Evolutionary conservation across 805 yeast species (phyloP).

Genomic region (Vanderwaltozyma tropicalis): DNA sequence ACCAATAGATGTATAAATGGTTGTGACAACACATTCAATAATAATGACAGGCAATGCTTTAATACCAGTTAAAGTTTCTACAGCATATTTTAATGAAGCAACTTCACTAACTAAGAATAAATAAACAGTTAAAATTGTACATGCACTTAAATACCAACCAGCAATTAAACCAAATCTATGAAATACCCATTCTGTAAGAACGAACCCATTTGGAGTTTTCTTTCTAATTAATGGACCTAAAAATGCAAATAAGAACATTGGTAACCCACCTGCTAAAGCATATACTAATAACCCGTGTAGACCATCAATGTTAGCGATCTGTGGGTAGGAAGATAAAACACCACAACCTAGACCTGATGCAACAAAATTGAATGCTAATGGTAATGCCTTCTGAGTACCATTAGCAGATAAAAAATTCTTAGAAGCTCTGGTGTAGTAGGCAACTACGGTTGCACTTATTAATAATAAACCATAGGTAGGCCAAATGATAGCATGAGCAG

Average conservation of each 20-base stretch:
- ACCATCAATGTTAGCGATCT: slow-evolving; percentile 79
- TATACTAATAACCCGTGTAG: slow-evolving; percentile 80
- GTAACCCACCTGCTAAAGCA: slow-evolving; percentile 68
- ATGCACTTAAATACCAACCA: slow-evolving; percentile 64
- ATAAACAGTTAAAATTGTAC: slow-evolving; percentile 76
- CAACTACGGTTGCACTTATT: slow-evolving; percentile 45
- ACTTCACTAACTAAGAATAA: slow-evolving; percentile 82
- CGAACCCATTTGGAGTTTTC: slow-evolving; percentile 82
- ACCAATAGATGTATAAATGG: slow-evolving; percentile 78
- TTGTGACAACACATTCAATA: slow-evolving; percentile 77
- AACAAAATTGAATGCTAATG: slow-evolving; percentile 76
- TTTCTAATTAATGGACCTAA: slow-evolving; percentile 73
- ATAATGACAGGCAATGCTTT: slow-evolving; percentile 73
- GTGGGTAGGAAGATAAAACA: slow-evolving; percentile 72
- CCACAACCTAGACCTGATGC: slow-evolving; percentile 95
- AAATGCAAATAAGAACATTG: slow-evolving; percentile 72
- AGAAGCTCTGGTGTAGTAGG: slow-evolving; percentile 44
- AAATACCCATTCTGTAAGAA: slow-evolving; percentile 90
- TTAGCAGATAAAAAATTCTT: slow-evolving; percentile 64
- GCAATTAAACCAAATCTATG: slow-evolving; percentile 65
- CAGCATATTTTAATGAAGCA: slow-evolving; percentile 67
- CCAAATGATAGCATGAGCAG: slow-evolving; percentile 56
- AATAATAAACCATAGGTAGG: slow-evolving; percentile 47
- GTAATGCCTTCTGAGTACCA: slow-evolving; percentile 69
- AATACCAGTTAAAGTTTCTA: slow-evolving; percentile 67